Percentiles rank a stretch among this genome's conserved stretches.
Conservation (phyloP, 768 basidiomycete genomes). For the Pisolithus albus region DNA sequence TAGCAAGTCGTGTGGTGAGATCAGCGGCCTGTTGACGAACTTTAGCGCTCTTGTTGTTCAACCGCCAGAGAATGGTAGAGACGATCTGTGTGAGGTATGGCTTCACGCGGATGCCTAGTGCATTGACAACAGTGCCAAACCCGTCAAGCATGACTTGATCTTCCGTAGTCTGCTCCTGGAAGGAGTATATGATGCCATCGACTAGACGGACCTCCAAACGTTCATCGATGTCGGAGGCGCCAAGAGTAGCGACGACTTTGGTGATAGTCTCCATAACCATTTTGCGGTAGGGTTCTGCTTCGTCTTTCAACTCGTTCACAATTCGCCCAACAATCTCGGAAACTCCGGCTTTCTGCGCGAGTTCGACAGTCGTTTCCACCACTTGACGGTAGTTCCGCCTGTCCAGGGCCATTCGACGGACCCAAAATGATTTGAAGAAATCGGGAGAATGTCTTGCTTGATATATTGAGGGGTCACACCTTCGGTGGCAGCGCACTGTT, state of each 20-base stretch:
- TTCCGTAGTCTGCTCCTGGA: slow-evolving; percentile 99
- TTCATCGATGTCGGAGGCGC: slow-evolving; percentile 98
- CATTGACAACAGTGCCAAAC: slow-evolving; percentile 95
- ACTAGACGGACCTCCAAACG: slow-evolving; percentile 89
- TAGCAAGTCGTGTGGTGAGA: slow-evolving; percentile 87
- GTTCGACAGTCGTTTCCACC: slow-evolving; percentile 97
- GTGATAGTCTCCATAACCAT: slow-evolving; percentile 99
- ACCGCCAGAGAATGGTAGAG: slow-evolving; percentile 96
- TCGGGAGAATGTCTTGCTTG: slow-evolving; percentile 95
- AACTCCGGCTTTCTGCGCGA: slow-evolving; percentile 95
- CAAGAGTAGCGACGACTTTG: slow-evolving; percentile 86
- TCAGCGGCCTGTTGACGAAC: slow-evolving; percentile 99
- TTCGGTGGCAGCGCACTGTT: slow-evolving; percentile 97
- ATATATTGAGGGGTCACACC: slow-evolving; percentile 96
- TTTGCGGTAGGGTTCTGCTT: slow-evolving; percentile 80
- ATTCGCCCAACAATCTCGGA: slow-evolving; percentile 89
- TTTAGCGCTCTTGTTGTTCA: slow-evolving; percentile 99
- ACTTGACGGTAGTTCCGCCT: slow-evolving; percentile 94
- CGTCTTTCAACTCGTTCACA: slow-evolving; percentile 55
- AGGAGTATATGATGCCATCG: slow-evolving; percentile 98
- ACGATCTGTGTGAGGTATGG: slow-evolving; percentile 99
- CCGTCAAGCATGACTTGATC: slow-evolving; percentile 99
- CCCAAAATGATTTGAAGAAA: slow-evolving; percentile 99
- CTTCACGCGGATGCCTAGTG: slow-evolving; percentile 93
- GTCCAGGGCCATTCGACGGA: slow-evolving; percentile 95